A percentile compares a stretch with the other conserved stretches of the same genome.
phyloP scores from a whole-genome alignment of 176 grass and related monocot species.

The Triticum timopheevii region DNA sequence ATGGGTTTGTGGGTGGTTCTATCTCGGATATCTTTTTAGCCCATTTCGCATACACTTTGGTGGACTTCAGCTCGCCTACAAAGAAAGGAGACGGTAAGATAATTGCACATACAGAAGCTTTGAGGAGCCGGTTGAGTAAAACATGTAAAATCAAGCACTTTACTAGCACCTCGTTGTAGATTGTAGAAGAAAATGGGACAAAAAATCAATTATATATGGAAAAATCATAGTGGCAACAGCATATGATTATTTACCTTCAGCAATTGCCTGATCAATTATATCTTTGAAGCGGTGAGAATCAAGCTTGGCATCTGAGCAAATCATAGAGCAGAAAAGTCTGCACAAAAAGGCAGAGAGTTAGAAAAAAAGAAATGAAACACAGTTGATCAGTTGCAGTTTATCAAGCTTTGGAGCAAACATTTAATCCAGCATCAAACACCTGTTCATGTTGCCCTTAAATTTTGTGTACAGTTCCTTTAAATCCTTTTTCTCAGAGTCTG shows the following conservation, averaged over 20 bases:
- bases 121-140: background rate
- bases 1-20: slow-evolving; percentile 80
- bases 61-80: slow-evolving; percentile 73
- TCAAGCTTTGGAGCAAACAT: background rate
- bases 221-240: background rate
- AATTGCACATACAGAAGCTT: background rate
- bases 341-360: slow-evolving; percentile 18
- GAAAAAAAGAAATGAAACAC: background rate
- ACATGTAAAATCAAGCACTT: background rate
- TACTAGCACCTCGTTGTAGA: background rate
- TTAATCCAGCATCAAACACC: slow-evolving; percentile 39
- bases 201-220: background rate
- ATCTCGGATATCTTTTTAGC: slow-evolving; percentile 77
- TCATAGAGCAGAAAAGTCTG: slow-evolving; percentile 91
- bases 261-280: slow-evolving; percentile 93
- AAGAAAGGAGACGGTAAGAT: background rate
- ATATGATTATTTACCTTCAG: slow-evolving; percentile 57
- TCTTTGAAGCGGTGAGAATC: slow-evolving; percentile 94
- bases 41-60: slow-evolving; percentile 82
- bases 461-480: slow-evolving; percentile 81
- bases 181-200: background rate
- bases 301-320: slow-evolving; percentile 91
- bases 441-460: slow-evolving; percentile 91
- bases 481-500: slow-evolving; percentile 92
- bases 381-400: background rate